phyloP scores from a whole-genome alignment of 108 stramenopile species.

The Cyclotella sp. region DNA sequence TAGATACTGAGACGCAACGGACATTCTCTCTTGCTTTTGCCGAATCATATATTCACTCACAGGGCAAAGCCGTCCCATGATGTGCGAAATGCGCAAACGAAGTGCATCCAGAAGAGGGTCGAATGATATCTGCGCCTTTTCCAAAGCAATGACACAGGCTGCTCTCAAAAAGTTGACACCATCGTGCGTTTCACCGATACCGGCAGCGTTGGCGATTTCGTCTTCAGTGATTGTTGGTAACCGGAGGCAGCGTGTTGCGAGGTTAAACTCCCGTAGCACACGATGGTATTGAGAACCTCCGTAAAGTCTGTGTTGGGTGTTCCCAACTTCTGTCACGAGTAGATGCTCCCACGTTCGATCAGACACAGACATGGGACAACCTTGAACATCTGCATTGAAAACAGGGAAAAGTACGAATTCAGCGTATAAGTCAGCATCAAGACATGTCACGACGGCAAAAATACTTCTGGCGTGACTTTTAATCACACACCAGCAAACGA shows the following conservation, averaged over 20 bases:
- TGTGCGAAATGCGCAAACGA: conserved; percentile 74
- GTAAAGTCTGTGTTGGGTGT: conserved; percentile 79
- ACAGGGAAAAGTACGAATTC: not conserved
- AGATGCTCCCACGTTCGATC: conserved; percentile 76
- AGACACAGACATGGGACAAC: conserved; percentile 79
- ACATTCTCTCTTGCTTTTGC: conserved; percentile 71
- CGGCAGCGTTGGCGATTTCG: conserved; percentile 95
- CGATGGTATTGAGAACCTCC: conserved; percentile 95
- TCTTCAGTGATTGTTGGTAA: conserved; percentile 88
- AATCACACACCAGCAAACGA: conserved; percentile 65
- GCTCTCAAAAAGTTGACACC: conserved; percentile 94
- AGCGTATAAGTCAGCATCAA: not conserved
- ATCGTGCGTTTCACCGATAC: conserved; percentile 92
- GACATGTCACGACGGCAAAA: not conserved
- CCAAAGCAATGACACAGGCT: conserved; percentile 92
- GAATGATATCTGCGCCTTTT: conserved; percentile 89
- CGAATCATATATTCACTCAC: conserved; percentile 89
- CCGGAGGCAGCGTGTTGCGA: conserved; percentile 84
- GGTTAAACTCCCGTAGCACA: conserved; percentile 85
- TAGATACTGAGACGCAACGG: conserved; percentile 54
- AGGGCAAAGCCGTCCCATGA: conserved; percentile 89
- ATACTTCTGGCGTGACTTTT: not conserved
- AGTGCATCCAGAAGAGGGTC: conserved; percentile 82
- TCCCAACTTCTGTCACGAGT: conserved; percentile 68
- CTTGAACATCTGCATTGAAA: conserved; percentile 51